Evolutionary conservation across 345 rosid genomes (phyloP), one percentile per base, ranked within the genome.

Genomic region (Diplotaxis tenuifolia): DNA sequence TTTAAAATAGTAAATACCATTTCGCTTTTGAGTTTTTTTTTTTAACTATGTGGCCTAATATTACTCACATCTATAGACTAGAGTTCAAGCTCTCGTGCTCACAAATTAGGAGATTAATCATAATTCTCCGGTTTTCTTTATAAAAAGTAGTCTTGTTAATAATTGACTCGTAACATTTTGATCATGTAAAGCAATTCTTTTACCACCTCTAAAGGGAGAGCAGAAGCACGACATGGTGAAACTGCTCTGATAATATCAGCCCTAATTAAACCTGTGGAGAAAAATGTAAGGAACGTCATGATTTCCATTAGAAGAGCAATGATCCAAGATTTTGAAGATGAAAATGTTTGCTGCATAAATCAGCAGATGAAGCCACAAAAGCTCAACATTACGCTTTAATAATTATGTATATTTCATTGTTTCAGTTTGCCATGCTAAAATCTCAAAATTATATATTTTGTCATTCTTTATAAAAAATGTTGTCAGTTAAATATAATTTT

Each of bases 1-100:
- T 58, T 8, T 32, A 67, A 5, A 50, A 54, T 38, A 68, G 79
- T 75, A 68, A 53, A 25, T 32, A 75, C 62, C 54, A 75, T 68
- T 62, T 75, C 70, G 70, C 65, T 62, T 68, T 27, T 58, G 16
- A 34, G 5, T 31, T 31, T 53, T 52, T 2, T 5, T 6, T 45
- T 45, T n/a, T n/a, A n/a, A 22, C 42, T 6, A 5, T 47, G 6
- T 11, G 27, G 7, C 59, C 10, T 4, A 57, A 4, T 38, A 19
- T 14, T 36, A 16, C 18, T 27, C 36, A 21, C 59, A 19, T 58
- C 3, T 45, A 9, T 4, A 5, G 1, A 56, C 62, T 7, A 11
- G 34, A 22, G 28, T 40, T 40, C 50, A 21, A 62, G 31, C 53
- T 14, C 32, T 20, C 50, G 11, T 4, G 7, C 34, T 29, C 34